Conservation (phyloP, 805 yeast genomes). For the Myxozyma nipponensis region DNA sequence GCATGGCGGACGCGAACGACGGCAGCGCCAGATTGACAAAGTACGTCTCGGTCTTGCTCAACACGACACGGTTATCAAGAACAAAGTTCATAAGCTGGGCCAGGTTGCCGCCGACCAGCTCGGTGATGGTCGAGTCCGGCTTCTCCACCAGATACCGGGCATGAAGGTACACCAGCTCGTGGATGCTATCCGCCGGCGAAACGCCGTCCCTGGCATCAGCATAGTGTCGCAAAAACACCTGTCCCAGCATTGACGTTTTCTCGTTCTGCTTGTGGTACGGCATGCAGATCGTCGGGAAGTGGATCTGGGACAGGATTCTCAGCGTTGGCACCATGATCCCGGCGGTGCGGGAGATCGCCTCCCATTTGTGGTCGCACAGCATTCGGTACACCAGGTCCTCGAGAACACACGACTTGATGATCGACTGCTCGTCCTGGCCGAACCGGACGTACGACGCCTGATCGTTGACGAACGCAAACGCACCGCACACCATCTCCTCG, state of each 20-base stretch:
- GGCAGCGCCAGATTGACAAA: slow-evolving; percentile 14
- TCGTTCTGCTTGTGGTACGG: not conserved
- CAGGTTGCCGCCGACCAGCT: slow-evolving; percentile 2
- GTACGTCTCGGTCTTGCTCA: slow-evolving; percentile 4
- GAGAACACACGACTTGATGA: not conserved
- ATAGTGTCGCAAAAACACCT: slow-evolving; percentile 3
- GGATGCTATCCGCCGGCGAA: slow-evolving; percentile 3
- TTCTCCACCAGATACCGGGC: slow-evolving; percentile 10
- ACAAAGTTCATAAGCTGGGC: slow-evolving; percentile 2
- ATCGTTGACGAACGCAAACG: slow-evolving; percentile 12
- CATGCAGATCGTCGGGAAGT: not conserved
- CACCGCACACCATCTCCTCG: slow-evolving; percentile 14
- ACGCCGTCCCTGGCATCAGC: slow-evolving; percentile 1
- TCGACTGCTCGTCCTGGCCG: not conserved
- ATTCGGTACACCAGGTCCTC: not conserved
- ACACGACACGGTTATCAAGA: not conserved
- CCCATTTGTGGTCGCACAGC: not conserved
- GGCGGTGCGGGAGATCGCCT: not conserved
- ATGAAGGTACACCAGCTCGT: slow-evolving; percentile 7
- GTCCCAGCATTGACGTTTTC: slow-evolving; percentile 1
- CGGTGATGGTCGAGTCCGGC: not conserved
- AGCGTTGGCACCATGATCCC: not conserved
- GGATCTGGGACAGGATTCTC: slow-evolving; percentile 3
- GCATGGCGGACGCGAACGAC: not conserved
- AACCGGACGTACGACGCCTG: not conserved